These are phyloP conservation scores for Fusarium tanahbumbuense DNA, from an alignment of 2,329 filamentous ascomycete species.

Conservation along the genomic window DNA sequence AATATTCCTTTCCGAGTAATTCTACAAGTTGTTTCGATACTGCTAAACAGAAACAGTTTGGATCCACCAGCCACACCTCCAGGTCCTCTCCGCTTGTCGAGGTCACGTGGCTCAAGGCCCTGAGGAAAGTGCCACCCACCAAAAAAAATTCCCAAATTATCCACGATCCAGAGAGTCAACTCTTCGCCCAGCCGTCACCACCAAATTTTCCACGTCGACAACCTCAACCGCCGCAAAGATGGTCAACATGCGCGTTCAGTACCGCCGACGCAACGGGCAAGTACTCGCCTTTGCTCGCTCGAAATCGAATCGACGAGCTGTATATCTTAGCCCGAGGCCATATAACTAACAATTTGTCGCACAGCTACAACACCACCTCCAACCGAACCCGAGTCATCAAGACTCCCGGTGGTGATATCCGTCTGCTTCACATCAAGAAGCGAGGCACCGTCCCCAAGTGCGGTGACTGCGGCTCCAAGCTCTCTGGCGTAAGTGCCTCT, in stretches of 20 bases:
- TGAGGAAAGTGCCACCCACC: constrained; percentile 40
- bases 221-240: constrained; percentile 61
- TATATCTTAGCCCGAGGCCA: constrained; percentile 22
- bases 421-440: constrained; percentile 99
- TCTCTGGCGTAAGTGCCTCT: constrained; percentile 87
- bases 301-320: constrained; percentile 30
- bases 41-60: background rate
- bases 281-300: constrained; percentile 53
- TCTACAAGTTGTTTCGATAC: background rate
- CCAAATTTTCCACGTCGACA: constrained; percentile 12
- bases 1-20: background rate
- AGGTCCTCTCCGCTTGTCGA: background rate
- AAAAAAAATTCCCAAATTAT: constrained; percentile 52
- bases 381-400: constrained; percentile 97
- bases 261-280: constrained; percentile 85
- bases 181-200: constrained; percentile 10
- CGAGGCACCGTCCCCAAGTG: constrained; percentile 98
- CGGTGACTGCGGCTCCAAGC: constrained; percentile 98
- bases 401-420: constrained; percentile 95
- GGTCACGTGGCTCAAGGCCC: background rate
- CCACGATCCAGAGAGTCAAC: background rate
- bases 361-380: constrained; percentile 96
- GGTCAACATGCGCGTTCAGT: constrained; percentile 60
- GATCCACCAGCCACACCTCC: background rate
- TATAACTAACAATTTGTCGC: constrained; percentile 43